These are phyloP conservation scores for Amanita thiersii DNA, from an alignment of 768 basidiomycete species.

Conservation along the genomic window DNA sequence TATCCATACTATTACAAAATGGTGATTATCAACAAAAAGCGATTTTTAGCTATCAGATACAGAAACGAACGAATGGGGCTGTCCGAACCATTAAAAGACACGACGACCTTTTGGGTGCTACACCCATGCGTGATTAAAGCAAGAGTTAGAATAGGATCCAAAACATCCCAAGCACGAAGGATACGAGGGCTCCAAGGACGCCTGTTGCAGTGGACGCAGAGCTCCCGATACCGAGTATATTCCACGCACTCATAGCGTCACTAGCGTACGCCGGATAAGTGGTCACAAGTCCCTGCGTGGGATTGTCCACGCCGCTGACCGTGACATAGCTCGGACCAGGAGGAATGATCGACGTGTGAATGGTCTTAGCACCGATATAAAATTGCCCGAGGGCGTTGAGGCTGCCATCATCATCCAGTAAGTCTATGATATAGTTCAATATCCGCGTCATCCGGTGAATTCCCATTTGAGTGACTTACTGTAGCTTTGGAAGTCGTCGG, in stretches of 20 bases:
- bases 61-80: no score
- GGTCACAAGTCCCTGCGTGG: constrained; percentile 26
- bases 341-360: constrained; percentile 27
- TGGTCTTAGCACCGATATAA: constrained; percentile 37
- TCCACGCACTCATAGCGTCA: not conserved
- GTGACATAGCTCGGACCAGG: constrained; percentile 22
- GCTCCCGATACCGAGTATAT: not conserved
- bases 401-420: constrained; percentile 34
- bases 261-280: constrained; percentile 21
- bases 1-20: no score
- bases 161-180: no score
- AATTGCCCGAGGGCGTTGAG: constrained; percentile 37
- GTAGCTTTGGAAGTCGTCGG: constrained; percentile 26
- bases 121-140: no score
- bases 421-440: constrained; percentile 20
- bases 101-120: no score
- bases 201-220: not conserved
- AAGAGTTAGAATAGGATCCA: no score
- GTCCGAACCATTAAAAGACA: no score
- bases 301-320: constrained; percentile 26
- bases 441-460: constrained; percentile 3
- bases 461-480: constrained; percentile 20
- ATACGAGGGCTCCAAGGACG: no score
- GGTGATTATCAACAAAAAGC: no score
- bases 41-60: no score